phyloP scores from a whole-genome alignment of 257 asterid species.

The Solanum virginianum region DNA sequence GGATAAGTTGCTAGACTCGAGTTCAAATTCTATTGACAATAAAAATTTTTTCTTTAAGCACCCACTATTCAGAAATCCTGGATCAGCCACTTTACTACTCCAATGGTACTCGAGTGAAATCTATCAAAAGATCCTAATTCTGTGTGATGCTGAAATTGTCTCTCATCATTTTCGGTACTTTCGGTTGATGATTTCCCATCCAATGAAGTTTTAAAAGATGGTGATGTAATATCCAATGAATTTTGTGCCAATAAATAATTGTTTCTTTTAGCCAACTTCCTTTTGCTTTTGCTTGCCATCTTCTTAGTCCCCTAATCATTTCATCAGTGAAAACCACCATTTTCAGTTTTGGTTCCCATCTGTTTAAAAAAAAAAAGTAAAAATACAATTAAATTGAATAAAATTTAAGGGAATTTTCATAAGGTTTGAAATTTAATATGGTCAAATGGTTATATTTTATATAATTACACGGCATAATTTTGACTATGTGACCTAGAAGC shows the following conservation, averaged over 20 bases:
- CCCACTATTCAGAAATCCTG: accelerated
- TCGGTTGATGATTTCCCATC: conserved; percentile 9
- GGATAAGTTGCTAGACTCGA: no score
- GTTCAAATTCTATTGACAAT: no score
- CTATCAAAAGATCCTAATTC: conserved; percentile 34
- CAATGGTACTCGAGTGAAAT: conserved; percentile 9
- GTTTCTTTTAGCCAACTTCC: conserved; percentile 23
- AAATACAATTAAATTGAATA: not conserved
- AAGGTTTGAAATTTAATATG: no score
- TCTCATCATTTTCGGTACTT: not conserved
- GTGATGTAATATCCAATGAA: conserved; percentile 10
- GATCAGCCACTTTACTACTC: not conserved
- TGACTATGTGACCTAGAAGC: no score
- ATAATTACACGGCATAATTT: no score
- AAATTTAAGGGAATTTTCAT: not conserved
- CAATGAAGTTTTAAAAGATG: not conserved
- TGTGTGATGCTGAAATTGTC: not conserved
- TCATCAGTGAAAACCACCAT: conserved; percentile 41
- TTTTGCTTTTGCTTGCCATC: conserved; percentile 55
- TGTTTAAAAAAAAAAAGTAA: conserved; percentile 1
- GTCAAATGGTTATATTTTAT: no score
- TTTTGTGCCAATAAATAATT: conserved; percentile 2
- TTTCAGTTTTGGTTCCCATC: conserved; percentile 60
- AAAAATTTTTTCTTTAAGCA: accelerated
- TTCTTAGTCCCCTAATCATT: conserved; percentile 35